Evolutionary conservation across 257 asterid genomes (phyloP), one percentile per base, ranked within the genome.

Genomic region (Penstemon davidsonii): DNA sequence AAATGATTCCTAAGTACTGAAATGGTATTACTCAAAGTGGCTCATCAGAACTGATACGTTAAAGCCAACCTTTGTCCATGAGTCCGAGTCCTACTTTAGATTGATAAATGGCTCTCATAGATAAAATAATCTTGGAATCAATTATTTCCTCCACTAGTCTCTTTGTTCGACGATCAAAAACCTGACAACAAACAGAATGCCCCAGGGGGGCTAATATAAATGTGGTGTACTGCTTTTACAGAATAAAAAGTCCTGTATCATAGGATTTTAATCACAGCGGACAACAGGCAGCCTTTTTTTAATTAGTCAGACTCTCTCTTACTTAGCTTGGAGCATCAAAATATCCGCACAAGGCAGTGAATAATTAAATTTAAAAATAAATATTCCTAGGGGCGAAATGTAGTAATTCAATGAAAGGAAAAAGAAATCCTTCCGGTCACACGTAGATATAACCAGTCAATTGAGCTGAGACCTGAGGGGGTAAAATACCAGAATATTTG

Each of bases 41-140:
- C 75, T 43, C 55, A 15, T 61, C 62, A 54, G 66, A 54, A 58
- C 64, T 19, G 64, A 41, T 64, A 42, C 43, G 70, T 51, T 57
- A 69, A 65, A 65, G 12, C 75, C 50, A 66, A 92, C 99, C 97
- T 82, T 78, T 87, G 81, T 93, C 95, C 96, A 93, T 83, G 77
- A 91, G 95, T 76, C 97, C 91, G 81, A 85, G 86, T 55, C 99
- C 97, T 68, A 87, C 65, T 84, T 91, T 91, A 71, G 96, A 88
- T 79, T 84, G 99, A 81, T 94, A 94, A 64, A 94, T 80, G 72
- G 99, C 96, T 76, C 99, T 80, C 99, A 94, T 88, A 70, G 97
- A 88, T 64, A 94, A 80, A 74, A 88, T 86, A 69, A 94, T 94
- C 86, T 94, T 94, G 68, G 88, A 75, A 84, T 91, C 97, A 70